Evolutionary conservation across 305 asterid genomes (phyloP), one percentile per base, ranked within the genome.

Genomic region (Rubia balearica): DNA sequence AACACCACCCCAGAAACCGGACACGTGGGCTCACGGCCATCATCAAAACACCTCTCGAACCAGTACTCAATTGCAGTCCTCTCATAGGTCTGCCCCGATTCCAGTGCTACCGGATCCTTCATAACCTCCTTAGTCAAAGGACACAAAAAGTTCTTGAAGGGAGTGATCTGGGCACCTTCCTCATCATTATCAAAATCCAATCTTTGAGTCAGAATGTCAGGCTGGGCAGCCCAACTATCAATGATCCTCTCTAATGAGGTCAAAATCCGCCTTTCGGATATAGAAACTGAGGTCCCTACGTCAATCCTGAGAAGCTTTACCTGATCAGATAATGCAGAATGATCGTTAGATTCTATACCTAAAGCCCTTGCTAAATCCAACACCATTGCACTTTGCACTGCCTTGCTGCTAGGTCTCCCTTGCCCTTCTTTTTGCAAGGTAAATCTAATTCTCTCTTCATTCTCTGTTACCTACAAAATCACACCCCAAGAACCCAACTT

Each of bases 51-150:
- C 40, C 77, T 42, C 65, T 73, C 78, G 61, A 77, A 77, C 81
- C 81, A 77, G 24, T 77, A 73, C 30, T 73, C 61, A 45, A 77
- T 77, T 7, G 81, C 81, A 49, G 74, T 77, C 59, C 61, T 65
- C 63, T 77, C 81, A 3, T 77, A 77, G 0, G 81, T 73, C 65
- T 77, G 81, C 11, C 48, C 67, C 2, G 81, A 73, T 64, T 77
- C 81, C 75, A 77, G 61, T 69, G 70, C 75, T 30, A 77, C 81
- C 3, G 81, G 81, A 63, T 73, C 75, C 75, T 73, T 77, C 81
- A 73, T 77, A 17, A 77, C 77, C 65, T 77, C 81, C 67, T 73
- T 69, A 43, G 81, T 77, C 68, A 77, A 69, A 33, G 81, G 81
- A 19, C 81, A 77, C 1, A 77, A 6, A 63, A 77, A 77, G 43